Conservation (phyloP, 164 flowering plant species). For the Magnolia sinica region DNA sequence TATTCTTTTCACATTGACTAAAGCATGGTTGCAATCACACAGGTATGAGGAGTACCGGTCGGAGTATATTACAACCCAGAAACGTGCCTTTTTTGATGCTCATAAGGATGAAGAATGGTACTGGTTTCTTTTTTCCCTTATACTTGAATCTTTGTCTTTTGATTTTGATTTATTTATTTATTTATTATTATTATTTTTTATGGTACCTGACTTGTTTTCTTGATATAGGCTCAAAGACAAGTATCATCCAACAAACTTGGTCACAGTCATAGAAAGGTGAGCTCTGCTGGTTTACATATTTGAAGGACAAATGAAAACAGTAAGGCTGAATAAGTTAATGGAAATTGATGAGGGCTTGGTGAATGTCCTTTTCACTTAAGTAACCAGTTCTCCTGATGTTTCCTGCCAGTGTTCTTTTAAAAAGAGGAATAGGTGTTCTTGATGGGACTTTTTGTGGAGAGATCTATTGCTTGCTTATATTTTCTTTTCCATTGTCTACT, state of each 20-base stretch:
- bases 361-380: not conserved
- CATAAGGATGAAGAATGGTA: slow-evolving; percentile 99
- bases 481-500: not conserved
- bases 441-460: not conserved
- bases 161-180: not conserved
- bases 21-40: slow-evolving; percentile 6
- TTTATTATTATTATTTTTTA: not conserved
- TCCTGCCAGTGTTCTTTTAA: not conserved
- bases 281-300: slow-evolving; percentile 10
- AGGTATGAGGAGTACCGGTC: slow-evolving; percentile 95
- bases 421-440: not conserved
- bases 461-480: not conserved
- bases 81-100: slow-evolving; percentile 75
- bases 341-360: not conserved
- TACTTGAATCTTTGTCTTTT: not conserved
- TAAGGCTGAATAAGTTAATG: not conserved
- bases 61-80: slow-evolving; percentile 93
- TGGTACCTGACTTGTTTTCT: slow-evolving; percentile 20
- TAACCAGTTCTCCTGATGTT: not conserved
- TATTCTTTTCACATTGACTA: not conserved
- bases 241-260: slow-evolving; percentile 89
- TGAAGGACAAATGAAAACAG: not conserved
- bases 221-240: slow-evolving; percentile 80
- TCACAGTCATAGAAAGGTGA: slow-evolving; percentile 88
- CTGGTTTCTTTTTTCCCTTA: not conserved